Conservation (phyloP, 2,329 filamentous ascomycete species). For the Verticillium zaregamsianum region DNA sequence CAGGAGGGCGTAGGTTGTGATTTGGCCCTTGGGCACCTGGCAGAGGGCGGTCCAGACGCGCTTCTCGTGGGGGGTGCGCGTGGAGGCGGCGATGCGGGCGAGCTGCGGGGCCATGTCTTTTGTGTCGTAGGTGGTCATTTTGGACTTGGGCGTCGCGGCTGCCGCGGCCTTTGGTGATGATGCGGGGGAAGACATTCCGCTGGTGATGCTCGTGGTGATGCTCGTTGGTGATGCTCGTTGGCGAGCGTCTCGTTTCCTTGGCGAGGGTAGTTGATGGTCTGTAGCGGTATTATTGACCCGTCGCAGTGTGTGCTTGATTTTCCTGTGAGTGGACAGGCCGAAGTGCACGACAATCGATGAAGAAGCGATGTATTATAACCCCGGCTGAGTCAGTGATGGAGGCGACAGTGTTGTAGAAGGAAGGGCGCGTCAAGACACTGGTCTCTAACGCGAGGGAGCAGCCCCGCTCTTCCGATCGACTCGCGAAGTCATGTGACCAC, state of each 20-base stretch:
- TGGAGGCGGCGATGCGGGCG: conserved; percentile 37
- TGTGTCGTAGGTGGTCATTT: neutral
- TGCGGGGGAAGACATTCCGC: neutral
- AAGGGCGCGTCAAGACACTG: neutral
- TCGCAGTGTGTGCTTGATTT: no score
- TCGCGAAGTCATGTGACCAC: neutral
- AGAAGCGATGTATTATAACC: no score
- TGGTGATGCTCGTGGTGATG: no score
- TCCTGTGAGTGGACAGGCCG: no score
- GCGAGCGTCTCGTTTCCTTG: no score
- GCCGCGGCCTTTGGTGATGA: conserved; percentile 5
- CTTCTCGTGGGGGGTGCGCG: conserved; percentile 53
- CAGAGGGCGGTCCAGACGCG: conserved; percentile 67
- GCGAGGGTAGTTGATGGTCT: neutral
- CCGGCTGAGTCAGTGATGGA: neutral
- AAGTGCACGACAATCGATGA: no score
- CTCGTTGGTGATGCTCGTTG: no score
- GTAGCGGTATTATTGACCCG: no score
- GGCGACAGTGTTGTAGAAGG: neutral
- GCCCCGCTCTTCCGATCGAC: neutral
- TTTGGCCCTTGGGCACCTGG: conserved; percentile 70
- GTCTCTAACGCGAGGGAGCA: neutral
- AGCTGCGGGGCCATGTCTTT: conserved; percentile 35
- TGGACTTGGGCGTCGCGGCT: neutral
- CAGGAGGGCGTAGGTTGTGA: conserved; percentile 75